phyloP scores from a whole-genome alignment of 2,329 filamentous ascomycete species.

The Pochonia chlamydosporia region DNA sequence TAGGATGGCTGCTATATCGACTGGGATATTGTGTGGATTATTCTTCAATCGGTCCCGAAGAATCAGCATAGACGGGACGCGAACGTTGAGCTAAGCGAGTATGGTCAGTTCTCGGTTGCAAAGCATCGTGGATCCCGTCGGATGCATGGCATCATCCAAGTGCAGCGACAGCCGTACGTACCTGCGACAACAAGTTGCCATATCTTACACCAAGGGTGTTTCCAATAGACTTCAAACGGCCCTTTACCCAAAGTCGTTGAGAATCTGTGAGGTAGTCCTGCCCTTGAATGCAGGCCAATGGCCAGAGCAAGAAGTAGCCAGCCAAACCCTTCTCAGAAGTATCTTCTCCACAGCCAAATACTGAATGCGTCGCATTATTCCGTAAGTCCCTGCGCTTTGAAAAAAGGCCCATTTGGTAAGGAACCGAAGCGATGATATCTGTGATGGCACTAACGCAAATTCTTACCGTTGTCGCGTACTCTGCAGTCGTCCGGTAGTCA shows the following conservation, averaged over 20 bases:
- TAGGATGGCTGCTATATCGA: not conserved
- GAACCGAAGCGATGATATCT: conserved; percentile 53
- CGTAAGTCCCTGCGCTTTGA: conserved; percentile 34
- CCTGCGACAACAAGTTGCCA: conserved; percentile 48
- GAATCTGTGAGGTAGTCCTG: conserved; percentile 54
- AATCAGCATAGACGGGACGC: conserved; percentile 57
- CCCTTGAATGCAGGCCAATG: conserved; percentile 43
- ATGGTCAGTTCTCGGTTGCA: too few species aligned
- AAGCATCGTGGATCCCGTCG: not conserved
- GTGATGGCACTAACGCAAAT: conserved; percentile 45
- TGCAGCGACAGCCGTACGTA: conserved; percentile 18
- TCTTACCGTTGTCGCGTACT: conserved; percentile 49
- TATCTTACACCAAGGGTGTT: conserved; percentile 52
- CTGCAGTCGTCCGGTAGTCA: conserved; percentile 56
- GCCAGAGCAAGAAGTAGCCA: conserved; percentile 54
- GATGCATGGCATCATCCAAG: conserved; percentile 1
- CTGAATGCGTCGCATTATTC: conserved; percentile 30
- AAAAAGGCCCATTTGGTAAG: conserved; percentile 55
- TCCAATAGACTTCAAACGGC: conserved; percentile 47
- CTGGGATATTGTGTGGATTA: conserved; percentile 3
- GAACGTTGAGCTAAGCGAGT: conserved; percentile 42
- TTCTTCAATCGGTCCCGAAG: conserved; percentile 32
- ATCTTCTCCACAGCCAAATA: conserved; percentile 45
- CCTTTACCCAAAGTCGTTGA: conserved; percentile 48
- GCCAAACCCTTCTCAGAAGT: conserved; percentile 45